Percentiles rank a stretch among this genome's conserved stretches.
These are phyloP conservation scores for Talaromyces stipitatus DNA, from an alignment of 495 filamentous ascomycete species.

Conservation along the genomic window DNA sequence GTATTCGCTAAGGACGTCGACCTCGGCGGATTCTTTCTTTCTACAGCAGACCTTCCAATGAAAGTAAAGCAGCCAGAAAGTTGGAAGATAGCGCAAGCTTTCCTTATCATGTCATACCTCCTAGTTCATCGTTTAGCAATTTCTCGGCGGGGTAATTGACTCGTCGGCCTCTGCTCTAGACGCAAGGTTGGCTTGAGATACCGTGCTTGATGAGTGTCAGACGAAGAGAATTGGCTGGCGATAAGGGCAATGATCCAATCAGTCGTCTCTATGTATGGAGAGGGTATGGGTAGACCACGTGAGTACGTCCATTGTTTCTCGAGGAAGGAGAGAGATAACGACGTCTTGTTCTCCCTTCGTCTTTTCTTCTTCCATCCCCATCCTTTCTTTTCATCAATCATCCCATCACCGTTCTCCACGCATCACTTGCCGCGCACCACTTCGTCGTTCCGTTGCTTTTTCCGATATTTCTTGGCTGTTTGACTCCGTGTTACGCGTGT, in stretches of 20 bases:
- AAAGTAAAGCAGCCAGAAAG: background rate
- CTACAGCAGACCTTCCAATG: background rate
- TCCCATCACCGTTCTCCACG: background rate
- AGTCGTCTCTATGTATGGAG: background rate
- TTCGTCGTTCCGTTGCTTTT: background rate
- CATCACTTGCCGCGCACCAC: too few species aligned
- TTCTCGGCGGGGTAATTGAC: background rate
- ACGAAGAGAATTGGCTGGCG: background rate
- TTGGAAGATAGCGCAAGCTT: background rate
- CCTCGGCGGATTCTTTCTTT: background rate
- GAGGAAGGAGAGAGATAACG: background rate
- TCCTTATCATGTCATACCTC: background rate
- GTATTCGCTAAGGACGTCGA: too few species aligned
- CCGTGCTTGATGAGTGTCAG: background rate
- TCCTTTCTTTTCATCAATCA: background rate
- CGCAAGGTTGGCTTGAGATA: background rate
- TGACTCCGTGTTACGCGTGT: background rate
- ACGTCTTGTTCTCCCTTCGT: too few species aligned
- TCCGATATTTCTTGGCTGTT: too few species aligned
- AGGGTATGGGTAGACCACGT: background rate
- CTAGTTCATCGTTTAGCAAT: background rate
- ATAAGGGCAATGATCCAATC: background rate
- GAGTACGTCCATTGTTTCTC: background rate
- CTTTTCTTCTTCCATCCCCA: background rate
- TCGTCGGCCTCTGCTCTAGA: background rate